Evolutionary conservation across 108 stramenopile species (phyloP).

Genomic region (Nitzschia sp.): DNA sequence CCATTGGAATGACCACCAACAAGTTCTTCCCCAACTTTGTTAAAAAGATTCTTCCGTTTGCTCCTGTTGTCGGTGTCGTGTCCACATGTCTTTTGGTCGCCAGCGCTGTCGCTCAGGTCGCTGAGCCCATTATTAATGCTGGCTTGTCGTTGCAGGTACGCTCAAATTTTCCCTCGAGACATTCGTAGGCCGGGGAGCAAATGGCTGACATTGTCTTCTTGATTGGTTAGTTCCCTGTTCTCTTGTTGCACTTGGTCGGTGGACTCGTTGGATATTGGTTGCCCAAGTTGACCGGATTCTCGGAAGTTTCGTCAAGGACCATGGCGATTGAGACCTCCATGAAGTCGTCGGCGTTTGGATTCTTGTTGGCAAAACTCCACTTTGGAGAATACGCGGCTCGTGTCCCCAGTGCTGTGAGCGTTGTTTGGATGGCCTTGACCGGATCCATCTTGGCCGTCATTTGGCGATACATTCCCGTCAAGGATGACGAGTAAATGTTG

Average conservation of each 20-base stretch:
- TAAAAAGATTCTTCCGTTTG: slow-evolving; percentile 89
- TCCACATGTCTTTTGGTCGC: slow-evolving; percentile 96
- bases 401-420: slow-evolving; percentile 95
- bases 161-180: no score
- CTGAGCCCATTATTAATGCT: slow-evolving; percentile 82
- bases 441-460: slow-evolving; percentile 91
- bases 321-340: slow-evolving; percentile 99
- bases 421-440: slow-evolving; percentile 98
- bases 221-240: slow-evolving; percentile 66
- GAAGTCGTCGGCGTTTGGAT: slow-evolving; percentile 98
- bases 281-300: slow-evolving; percentile 84
- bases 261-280: slow-evolving; percentile 91
- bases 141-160: slow-evolving; percentile 82
- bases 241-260: slow-evolving; percentile 93
- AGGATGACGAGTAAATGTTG: no score
- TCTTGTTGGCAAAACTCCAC: slow-evolving; percentile 96
- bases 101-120: slow-evolving; percentile 93
- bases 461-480: slow-evolving; percentile 96
- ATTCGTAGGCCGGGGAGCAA: not conserved
- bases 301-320: slow-evolving; percentile 90
- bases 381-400: slow-evolving; percentile 93
- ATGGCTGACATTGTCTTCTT: not conserved
- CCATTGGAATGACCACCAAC: slow-evolving; percentile 93
- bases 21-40: slow-evolving; percentile 91
- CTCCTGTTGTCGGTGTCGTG: slow-evolving; percentile 94